Base-by-base conservation (phyloP, 345 rosid genomes). In the Nephelium lappaceum region DNA sequence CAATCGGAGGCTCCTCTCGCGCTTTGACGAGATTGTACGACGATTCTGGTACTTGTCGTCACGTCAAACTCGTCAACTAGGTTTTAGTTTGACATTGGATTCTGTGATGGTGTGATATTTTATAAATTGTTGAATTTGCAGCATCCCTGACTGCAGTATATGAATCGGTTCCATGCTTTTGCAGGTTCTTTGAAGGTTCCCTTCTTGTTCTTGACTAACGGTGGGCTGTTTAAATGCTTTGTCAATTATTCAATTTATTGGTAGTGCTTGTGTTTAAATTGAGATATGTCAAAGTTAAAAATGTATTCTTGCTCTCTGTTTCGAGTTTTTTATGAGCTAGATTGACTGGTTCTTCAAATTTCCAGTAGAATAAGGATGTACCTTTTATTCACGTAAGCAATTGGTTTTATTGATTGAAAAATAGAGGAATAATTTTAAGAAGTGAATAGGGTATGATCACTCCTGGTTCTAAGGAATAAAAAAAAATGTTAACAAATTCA, bases 141-240 rank as follows among this genome's bases (percentile, higher is more conserved):
- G 5, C 4, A 58, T 18, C n/a, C 0, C 24, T 58, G 63, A 58
- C 24, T 58, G 11, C 23, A 18, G 11, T 15, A 15, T 49, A 15
- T 0, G 6, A 49, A 58, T 21, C 11, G 63, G 25, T 58, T 58
- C 5, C 0, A 16, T 68, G 24, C 49, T 74, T 77, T 55, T 58
- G 43, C 84, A 88, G 91, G 85, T 39, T 75, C 55, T 79, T 72
- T 84, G 82, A 81, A 76, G 75, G 82, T 81, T 67, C 91, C 89
- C 3, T 86, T 83, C 66, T 74, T 88, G 76, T 88, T 88, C 82
- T 77, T 88, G 78, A 88, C 85, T 47, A 86, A 88, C 74, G 91
- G 89, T 88, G 79, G 79, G 89, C 21, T 36, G 18, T 73, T 62
- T 15, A 23, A 49, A 11, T 47, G 8, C 64, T 60, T 60, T 53